Base-by-base conservation (phyloP, 2,329 filamentous ascomycete genomes). In the Cordyceps tenuipes region DNA sequence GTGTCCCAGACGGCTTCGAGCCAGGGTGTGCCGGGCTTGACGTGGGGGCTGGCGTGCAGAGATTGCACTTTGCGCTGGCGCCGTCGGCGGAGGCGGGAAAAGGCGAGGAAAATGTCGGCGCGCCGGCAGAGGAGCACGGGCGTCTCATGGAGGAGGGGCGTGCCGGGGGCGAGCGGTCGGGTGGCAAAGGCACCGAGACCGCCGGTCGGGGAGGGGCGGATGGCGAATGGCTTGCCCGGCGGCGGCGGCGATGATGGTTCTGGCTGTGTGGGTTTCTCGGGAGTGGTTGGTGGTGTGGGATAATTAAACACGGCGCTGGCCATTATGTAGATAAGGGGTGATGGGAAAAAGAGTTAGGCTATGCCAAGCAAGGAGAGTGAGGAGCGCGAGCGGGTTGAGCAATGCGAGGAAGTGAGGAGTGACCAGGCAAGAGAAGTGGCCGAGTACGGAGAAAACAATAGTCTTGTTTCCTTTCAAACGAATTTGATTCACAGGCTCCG, bases 141-240 rank as follows among this genome's bases (percentile, higher is more conserved):
- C 12, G 62, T 63, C 66, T 84, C 81, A 0, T 73, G 64, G 0
- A 82, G 72, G 9, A 83, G 74, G 1, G 70, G 64, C 41, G 78
- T 72, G 41, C 72, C 72, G 0, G 63, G 54, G 19, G 63, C 63
- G 12, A 83, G 70, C 7, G 73, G 68, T 5, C 65, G 66, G 0
- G 65, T 63, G 0, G 81, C 79, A 51, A 82, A 81, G 0, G 72
- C 75, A 0, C 81, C 81, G 49, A 75, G 72, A 1, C 80, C 80
- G 0, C 75, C 74, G 1, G 78, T 68, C 0, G 62, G 52, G 0
- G 79, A 81, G 10, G 65, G 65, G 3, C 68, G 71, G 6, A 83
- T 65, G 12, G 71, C 64, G 44, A 83, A 77, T n/a, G 67, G 55
- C 8, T 57, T 46, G 43, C 46, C 29, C 3, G 10, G 13, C 17